Base-by-base conservation (phyloP, 2,329 filamentous ascomycete genomes). In the Myotisia sp. region DNA sequence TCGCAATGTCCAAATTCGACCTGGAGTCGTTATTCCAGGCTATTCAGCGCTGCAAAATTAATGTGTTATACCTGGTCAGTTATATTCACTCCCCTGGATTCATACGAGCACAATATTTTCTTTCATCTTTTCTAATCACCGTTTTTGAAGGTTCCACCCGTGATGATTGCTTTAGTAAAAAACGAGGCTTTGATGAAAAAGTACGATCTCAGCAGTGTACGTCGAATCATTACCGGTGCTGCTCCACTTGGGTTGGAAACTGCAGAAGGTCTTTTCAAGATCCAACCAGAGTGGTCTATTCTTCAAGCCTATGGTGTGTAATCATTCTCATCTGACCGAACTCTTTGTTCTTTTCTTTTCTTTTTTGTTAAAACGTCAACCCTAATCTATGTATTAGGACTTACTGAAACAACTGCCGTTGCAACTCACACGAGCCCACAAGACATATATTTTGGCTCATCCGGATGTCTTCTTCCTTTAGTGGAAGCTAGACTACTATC, bases 1-100 rank as follows among this genome's bases (percentile, higher is more conserved):
- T 84, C 32, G 67, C 83, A 3, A 61, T 84, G 10, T 78, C 79
- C 4, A 78, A 76, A 44, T 85, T 83, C 48, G 77, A 83, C 28
- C 66, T 83, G 21, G 58, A 64, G 20, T 54, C 59, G 2, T 71
- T 71, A 34, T 60, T 84, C 6, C 54, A 61, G 18, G 62, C 71
- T 1, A 72, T 83, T 18, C 68, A 79, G 45, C 64, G 57, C 19
- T 74, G 70, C 60, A 74, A 72, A 51, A 76, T 84, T 46, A 63
- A 67, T 37, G 64, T 66, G 36, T 58, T 85, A 10, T 75, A 67
- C 43, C 55, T 84, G 37, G 78, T 82, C 22, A 29, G 42, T 37
- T 2, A 7, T 16, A 14, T 20, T 12, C 6, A 23, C 8, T 13
- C n/a, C 20, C 18, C 10, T 19, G n/a, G n/a, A n/a, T n/a, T 26